Evolutionary conservation across 768 basidiomycete genomes (phyloP).

Genomic region (Lenzites betulinus): DNA sequence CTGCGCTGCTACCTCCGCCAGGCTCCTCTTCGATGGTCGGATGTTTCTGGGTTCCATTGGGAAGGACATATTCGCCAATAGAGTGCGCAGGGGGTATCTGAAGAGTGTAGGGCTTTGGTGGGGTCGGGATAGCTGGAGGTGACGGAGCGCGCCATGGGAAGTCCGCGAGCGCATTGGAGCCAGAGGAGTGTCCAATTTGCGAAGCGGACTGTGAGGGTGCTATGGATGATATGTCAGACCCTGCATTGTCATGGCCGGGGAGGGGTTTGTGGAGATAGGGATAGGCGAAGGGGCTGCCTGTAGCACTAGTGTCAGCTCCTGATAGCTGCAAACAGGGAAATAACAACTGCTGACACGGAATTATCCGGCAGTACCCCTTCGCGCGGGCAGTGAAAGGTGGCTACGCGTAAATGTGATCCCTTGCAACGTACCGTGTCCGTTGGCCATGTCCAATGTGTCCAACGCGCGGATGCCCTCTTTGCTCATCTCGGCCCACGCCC

Average conservation of each 20-base stretch:
- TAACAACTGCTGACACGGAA: conserved; percentile 1
- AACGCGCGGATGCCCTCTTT: conserved; percentile 57
- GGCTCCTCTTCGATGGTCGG: conserved; percentile 27
- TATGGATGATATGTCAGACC: conserved; percentile 63
- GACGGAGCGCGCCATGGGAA: conserved; percentile 22
- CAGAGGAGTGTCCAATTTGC: conserved; percentile 42
- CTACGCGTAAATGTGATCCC: neutral
- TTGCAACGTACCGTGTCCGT: conserved; percentile 34
- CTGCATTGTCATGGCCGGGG: conserved; percentile 22
- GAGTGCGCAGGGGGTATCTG: conserved; percentile 56
- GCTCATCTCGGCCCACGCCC: conserved; percentile 68
- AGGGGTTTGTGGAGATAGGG: conserved; percentile 27
- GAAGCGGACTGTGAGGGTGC: conserved; percentile 80
- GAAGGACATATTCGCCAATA: conserved; percentile 42
- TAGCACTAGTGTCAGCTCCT: neutral
- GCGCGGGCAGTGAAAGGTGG: neutral
- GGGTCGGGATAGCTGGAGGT: conserved; percentile 17
- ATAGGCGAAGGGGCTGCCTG: conserved; percentile 12
- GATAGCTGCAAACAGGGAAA: neutral
- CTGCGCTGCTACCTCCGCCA: conserved; percentile 36
- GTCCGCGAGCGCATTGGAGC: neutral
- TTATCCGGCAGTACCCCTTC: conserved; percentile 1
- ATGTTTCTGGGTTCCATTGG: conserved; percentile 17
- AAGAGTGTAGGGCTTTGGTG: conserved; percentile 29
- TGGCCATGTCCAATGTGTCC: conserved; percentile 28